phyloP scores from a whole-genome alignment of 768 basidiomycete genomes.

The Mycena polygramma region DNA sequence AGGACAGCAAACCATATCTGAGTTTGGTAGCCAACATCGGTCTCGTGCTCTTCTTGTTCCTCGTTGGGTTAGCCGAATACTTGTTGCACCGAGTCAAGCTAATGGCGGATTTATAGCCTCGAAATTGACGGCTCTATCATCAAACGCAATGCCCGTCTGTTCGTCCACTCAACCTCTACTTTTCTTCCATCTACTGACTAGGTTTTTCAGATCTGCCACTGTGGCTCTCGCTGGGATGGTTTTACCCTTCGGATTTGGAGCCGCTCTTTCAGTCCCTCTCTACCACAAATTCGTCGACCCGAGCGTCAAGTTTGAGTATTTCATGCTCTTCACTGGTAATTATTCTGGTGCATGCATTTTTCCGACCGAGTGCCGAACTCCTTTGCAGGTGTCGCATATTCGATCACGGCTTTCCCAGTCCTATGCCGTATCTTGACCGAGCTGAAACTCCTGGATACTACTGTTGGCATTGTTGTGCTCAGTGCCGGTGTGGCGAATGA shows the following conservation, averaged over 20 bases:
- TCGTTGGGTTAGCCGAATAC: slow-evolving; percentile 69
- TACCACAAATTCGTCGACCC: slow-evolving; percentile 82
- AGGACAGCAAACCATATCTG: slow-evolving; percentile 78
- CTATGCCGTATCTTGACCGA: slow-evolving; percentile 91
- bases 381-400: slow-evolving; percentile 82
- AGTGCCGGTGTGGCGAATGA: slow-evolving; percentile 94
- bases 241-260: slow-evolving; percentile 90
- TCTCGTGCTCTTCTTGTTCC: slow-evolving; percentile 88
- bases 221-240: slow-evolving; percentile 89
- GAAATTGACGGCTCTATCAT: slow-evolving; percentile 89
- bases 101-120: slow-evolving; percentile 49
- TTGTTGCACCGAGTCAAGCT: neutral
- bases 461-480: slow-evolving; percentile 92
- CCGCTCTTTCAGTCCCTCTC: slow-evolving; percentile 71
- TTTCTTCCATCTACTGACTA: neutral
- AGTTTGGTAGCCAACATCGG: slow-evolving; percentile 92
- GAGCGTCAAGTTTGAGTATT: slow-evolving; percentile 82
- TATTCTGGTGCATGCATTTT: neutral
- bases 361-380: slow-evolving; percentile 46
- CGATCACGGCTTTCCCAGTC: slow-evolving; percentile 88
- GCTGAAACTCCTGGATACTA: slow-evolving; percentile 90
- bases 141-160: slow-evolving; percentile 76
- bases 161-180: neutral
- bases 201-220: slow-evolving; percentile 55
- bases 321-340: slow-evolving; percentile 90